A percentile compares a stretch with the other conserved stretches of the same genome.
phyloP scores from a whole-genome alignment of 441 rosid genomes.

The Pelargonium fulgidum region DNA sequence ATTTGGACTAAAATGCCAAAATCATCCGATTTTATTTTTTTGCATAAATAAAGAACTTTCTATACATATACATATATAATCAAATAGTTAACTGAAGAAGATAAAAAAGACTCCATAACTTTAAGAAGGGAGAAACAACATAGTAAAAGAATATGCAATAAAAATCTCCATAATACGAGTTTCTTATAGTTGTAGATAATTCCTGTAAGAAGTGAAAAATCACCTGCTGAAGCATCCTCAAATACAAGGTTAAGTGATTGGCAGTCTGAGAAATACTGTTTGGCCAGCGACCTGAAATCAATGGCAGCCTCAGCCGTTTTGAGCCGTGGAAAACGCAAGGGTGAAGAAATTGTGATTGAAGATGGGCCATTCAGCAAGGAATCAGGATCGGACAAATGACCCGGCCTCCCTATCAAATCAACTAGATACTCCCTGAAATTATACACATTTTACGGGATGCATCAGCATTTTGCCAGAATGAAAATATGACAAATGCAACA shows the following conservation, averaged over 20 bases:
- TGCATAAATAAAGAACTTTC: background rate
- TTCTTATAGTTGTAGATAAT: too few species aligned
- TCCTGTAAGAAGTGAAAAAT: background rate
- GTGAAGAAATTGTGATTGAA: conserved; percentile 85
- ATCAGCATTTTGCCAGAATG: background rate
- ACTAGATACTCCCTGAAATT: conserved; percentile 84
- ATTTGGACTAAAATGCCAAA: background rate
- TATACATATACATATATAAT: too few species aligned
- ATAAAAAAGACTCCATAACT: too few species aligned
- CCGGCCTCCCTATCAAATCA: conserved; percentile 89
- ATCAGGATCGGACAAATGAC: conserved; percentile 77
- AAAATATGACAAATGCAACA: background rate
- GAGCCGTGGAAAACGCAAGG: conserved; percentile 80
- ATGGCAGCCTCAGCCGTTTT: conserved; percentile 52
- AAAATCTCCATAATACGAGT: too few species aligned
- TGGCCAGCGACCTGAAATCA: conserved; percentile 78
- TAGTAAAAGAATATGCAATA: too few species aligned
- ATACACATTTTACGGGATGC: conserved; percentile 10
- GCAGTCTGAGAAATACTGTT: conserved; percentile 76
- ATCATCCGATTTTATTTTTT: background rate
- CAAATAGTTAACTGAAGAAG: too few species aligned
- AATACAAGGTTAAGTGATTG: conserved; percentile 74
- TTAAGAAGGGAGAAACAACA: too few species aligned
- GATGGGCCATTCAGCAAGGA: conserved; percentile 94
- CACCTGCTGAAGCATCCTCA: conserved; percentile 71